Evolutionary conservation across 768 basidiomycete species (phyloP), one percentile per base, ranked within the genome.

Genomic region (Pulveroboletus sp.): DNA sequence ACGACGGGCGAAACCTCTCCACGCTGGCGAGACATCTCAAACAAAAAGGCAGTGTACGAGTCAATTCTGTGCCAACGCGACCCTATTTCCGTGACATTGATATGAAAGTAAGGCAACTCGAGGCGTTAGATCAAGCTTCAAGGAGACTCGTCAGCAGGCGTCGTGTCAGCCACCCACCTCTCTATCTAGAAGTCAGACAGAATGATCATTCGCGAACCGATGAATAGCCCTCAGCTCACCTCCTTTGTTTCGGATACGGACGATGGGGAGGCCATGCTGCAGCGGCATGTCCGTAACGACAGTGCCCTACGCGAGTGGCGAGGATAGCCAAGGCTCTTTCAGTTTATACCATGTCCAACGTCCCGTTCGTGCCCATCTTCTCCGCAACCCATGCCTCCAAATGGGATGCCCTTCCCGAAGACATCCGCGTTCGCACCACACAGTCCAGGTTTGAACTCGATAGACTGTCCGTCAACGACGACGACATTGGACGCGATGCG

Each of bases 371-470:
- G 3, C 59, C 68, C 15, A 51, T 69, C 42, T 65, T 70, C 42
- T 70, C 69, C 3, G 69, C 69, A 17, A 59, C 69, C 7, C 69
- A 70, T 28, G 9, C 54, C 39, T 55, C 63, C 24, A 59, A 54
- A 44, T 67, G 63, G 65, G 62, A 59, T 15, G 9, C 50, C 5
- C 41, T 64, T 37, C 45, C 53, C 5, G 35, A 48, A 41, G 54
- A 45, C 11, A 24, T 44, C 17, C 7, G 33, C 32, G 8, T 10
- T 26, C 17, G 17, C 6, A 8, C 21, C 15, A 36, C 39, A 8
- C 39, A 43, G 10, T 37, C 38, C n/a, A 26, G 17, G 39, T 26
- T 44, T n/a, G 47, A 31, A 21, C 31, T 4, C 2, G 46, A 47
- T n/a, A 32, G 15, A 30, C 30, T 18, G 17, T n/a, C 10, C 10